These are phyloP conservation scores for Omphalea diandra DNA, from an alignment of 441 rosid species.

Conservation along the genomic window DNA sequence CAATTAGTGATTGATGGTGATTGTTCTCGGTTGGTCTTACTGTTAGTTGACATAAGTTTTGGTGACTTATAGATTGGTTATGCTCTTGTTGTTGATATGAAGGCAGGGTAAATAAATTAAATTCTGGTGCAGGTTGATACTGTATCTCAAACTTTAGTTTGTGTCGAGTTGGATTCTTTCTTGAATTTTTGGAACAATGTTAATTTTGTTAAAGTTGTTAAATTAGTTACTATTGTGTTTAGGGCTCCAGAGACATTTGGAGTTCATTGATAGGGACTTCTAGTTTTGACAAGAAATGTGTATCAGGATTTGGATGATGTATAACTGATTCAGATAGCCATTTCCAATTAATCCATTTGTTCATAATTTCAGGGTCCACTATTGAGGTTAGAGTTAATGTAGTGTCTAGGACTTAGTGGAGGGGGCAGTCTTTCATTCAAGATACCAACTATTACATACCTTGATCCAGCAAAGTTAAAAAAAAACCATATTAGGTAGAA, in stretches of 20 bases:
- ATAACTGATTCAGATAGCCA: not conserved
- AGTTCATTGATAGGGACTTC: not conserved
- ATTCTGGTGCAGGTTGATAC: not conserved
- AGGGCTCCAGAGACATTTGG: not conserved
- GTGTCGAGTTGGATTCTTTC: not conserved
- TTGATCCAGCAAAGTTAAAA: not conserved
- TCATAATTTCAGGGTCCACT: not conserved
- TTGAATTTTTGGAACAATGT: not conserved
- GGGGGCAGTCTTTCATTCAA: not conserved
- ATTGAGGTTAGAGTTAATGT: not conserved
- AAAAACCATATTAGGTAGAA: not conserved
- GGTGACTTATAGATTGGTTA: not conserved
- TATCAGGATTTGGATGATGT: not conserved
- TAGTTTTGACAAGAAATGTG: conserved; percentile 6
- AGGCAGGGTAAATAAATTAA: not conserved
- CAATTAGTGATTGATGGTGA: not conserved
- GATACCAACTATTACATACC: not conserved
- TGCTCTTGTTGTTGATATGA: no score
- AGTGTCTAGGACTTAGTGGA: not conserved
- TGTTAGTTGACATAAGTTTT: conserved; percentile 1
- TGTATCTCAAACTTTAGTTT: not conserved
- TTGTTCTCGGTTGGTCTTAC: not conserved
- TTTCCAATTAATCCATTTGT: conserved; percentile 4
- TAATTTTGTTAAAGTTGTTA: not conserved
- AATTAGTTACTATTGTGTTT: not conserved